A percentile compares a stretch with the other conserved stretches of the same genome.
Evolutionary conservation across 2,329 filamentous ascomycete species (phyloP).

Genomic region (Calycina herbarum): DNA sequence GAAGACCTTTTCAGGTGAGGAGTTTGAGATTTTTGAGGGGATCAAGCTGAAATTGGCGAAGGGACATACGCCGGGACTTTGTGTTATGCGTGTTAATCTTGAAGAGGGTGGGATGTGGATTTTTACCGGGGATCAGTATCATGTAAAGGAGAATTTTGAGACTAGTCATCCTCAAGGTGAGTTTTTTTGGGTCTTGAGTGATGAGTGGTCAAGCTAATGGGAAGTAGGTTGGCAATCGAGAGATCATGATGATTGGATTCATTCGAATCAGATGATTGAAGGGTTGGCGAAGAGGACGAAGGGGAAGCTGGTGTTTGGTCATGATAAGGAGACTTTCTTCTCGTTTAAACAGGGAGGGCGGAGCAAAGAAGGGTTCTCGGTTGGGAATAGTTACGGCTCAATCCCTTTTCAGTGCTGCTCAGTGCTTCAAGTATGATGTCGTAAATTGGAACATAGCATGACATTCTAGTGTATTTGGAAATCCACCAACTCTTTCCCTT

Average conservation of each 20-base stretch:
- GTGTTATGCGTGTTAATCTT: constrained; percentile 21
- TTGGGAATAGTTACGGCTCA: too few species aligned
- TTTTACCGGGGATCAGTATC: constrained; percentile 44
- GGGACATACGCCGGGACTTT: constrained; percentile 22
- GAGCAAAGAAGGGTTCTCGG: not conserved
- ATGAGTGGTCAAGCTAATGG: not conserved
- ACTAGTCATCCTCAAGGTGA: constrained; percentile 34
- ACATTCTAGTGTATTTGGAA: not conserved
- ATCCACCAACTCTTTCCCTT: not conserved
- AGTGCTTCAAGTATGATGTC: too few species aligned
- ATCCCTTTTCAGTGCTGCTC: too few species aligned
- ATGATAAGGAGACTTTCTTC: constrained; percentile 27
- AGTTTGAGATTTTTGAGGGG: constrained; percentile 40
- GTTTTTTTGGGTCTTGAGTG: not conserved
- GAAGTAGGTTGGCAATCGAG: constrained; percentile 38
- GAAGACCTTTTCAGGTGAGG: constrained; percentile 40
- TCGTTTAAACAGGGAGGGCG: not conserved
- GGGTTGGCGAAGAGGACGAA: constrained; percentile 32
- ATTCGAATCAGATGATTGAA: constrained; percentile 39
- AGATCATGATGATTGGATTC: constrained; percentile 42
- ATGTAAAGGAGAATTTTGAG: constrained; percentile 43
- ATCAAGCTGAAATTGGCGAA: constrained; percentile 28
- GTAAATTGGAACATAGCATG: not conserved
- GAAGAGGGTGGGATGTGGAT: constrained; percentile 39
- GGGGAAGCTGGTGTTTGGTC: constrained; percentile 19